Evolutionary conservation across 495 filamentous ascomycete species (phyloP), one percentile per base, ranked within the genome.

Genomic region (Penicillium argentinense): DNA sequence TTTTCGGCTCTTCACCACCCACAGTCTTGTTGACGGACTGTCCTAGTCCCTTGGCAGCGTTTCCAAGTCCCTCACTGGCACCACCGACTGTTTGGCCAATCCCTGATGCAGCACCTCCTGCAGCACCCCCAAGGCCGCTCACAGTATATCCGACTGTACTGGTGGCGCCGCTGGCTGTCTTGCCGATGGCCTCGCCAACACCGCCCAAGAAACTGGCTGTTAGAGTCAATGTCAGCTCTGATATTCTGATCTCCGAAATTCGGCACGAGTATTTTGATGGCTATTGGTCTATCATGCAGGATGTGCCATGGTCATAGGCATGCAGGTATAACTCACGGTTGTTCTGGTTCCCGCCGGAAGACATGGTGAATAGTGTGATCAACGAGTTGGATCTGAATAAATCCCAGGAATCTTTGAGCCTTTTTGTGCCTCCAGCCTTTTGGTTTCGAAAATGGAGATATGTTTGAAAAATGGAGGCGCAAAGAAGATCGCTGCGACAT

Each of bases 51-150:
- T 51, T 49, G 18, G 58, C 41, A n/a, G 58, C 45, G 42, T 52
- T 52, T 3, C 58, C 58, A 9, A 62, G 47, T 0, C 54, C 58
- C 28, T 62, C 32, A 14, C 23, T 42, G 6, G 48, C 54, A n/a
- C 51, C 54, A 11, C 46, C 45, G 3, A 58, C 55, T 5, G 58
- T 62, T 16, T 62, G 46, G n/a, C 58, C 58, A 4, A 55, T 33
- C 2, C 58, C 58, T 22, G 45, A 21, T 12, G 48, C 45, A 9
- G 45, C 52, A 18, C 47, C 41, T 14, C 56, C 55, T 16, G 51
- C 42, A 11, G 56, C 55, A 16, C 51, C 49, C 5, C 55, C 55
- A 14, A 59, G 30, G 9, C 56, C 56, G 21, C 51, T 44, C 8
- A 62, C 30, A 2, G 49, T 42, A 11, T 52, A 45, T 9, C 59